Evolutionary conservation across 495 filamentous ascomycete species (phyloP), one percentile per base, ranked within the genome.

Genomic region (Xylaria curta): DNA sequence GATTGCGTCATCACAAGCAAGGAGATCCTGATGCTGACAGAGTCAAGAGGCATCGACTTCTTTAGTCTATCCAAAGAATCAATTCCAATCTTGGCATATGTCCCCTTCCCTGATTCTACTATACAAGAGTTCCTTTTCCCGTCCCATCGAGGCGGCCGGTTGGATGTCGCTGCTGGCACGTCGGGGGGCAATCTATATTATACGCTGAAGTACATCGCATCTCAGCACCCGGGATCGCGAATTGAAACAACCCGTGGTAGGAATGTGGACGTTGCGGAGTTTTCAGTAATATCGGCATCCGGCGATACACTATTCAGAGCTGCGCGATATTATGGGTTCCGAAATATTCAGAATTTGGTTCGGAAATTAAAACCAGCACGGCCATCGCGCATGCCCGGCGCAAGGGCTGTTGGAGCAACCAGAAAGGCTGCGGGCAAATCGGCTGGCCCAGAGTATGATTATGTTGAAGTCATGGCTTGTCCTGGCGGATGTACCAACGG

Each of bases 391-490:
- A 90, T 97, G 82, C 93, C 94, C 1, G 93, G 94, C 13, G 91
- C 88, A 9, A 92, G 85, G 71, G 78, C 81, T 2, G 76, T 79
- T 42, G 83, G 82, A 1, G 79, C 80, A 12, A 81, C 85, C 26
- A 79, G 89, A 75, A 83, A 82, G 74, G 79, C 86, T 71, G 75
- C 83, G 72, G 79, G 80, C 10, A 83, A 82, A 69, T 56, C 80
- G 15, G 67, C 75, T 3, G 82, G 83, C 17, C 79, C 86, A 6
- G 92, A 96, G 15, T 95, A 93, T 76, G 89, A 89, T 28, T 98
- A 97, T 81, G 93, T 99, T 13, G 96, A 99, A 78, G 97, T 99
- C 44, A 99, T 99, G 96, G 96, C 96, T 36, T 99, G 96, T 81
- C 96, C 96, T 0, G 96, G 97, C 12, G 96, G 96, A 1, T 99